Conservation (phyloP, 1,284 basidiomycete genomes). For the Erythrobasidium hasegawianum region DNA sequence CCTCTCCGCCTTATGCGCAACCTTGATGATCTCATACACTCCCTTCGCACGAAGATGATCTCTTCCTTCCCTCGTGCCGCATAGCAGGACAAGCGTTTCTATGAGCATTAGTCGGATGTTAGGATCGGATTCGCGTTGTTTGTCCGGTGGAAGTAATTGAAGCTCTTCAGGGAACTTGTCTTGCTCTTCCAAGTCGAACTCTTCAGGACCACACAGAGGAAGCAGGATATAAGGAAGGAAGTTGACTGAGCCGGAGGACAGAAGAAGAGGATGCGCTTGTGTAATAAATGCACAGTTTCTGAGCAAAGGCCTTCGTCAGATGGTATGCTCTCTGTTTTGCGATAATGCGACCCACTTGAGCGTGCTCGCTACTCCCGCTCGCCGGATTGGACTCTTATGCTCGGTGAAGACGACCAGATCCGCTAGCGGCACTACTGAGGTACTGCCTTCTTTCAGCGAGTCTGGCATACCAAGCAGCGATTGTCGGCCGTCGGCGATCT, state of each 20-base stretch:
- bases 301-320: no score
- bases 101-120: conserved; percentile 77
- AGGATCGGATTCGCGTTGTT: conserved; percentile 75
- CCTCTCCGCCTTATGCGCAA: conserved; percentile 72
- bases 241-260: conserved; percentile 56
- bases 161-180: conserved; percentile 77
- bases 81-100: conserved; percentile 82
- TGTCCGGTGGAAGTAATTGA: conserved; percentile 81
- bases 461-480: conserved; percentile 18
- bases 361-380: conserved; percentile 76
- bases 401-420: conserved; percentile 83
- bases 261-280: conserved; percentile 53
- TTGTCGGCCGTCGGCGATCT: neutral
- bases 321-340: no score
- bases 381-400: conserved; percentile 74
- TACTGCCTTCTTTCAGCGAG: conserved; percentile 23
- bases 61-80: conserved; percentile 81
- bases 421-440: conserved; percentile 61
- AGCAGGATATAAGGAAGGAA: conserved; percentile 76
- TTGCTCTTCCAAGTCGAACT: conserved; percentile 89
- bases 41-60: conserved; percentile 75
- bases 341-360: conserved; percentile 67
- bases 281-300: conserved; percentile 77
- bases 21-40: conserved; percentile 80
- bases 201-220: conserved; percentile 90